Evolutionary conservation across 148 eudicot genomes (phyloP).

Genomic region (Dysphania ambrosioides): DNA sequence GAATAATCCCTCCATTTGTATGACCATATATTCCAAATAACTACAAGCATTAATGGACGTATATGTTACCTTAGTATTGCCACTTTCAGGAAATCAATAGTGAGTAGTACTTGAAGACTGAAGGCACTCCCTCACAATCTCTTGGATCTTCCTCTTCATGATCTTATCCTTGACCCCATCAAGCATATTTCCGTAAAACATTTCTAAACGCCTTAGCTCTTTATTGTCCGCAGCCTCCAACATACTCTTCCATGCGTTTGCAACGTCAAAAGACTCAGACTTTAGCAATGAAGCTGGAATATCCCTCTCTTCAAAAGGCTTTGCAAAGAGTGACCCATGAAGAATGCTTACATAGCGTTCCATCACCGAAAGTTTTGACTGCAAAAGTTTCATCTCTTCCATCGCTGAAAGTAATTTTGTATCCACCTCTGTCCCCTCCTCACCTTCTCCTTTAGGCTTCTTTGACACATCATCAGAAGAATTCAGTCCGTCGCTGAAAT

Average conservation of each 20-base stretch:
- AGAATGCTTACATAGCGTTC: constrained; percentile 66
- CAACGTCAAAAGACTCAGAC: constrained; percentile 47
- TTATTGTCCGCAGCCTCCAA: constrained; percentile 54
- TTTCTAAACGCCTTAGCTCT: constrained; percentile 58
- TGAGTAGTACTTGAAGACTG: constrained; percentile 29
- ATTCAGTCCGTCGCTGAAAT: constrained; percentile 33
- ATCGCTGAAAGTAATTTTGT: constrained; percentile 34
- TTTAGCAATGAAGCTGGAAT: constrained; percentile 47
- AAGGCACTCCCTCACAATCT: constrained; percentile 58
- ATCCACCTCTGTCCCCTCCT: constrained; percentile 31
- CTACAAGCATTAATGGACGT: background rate
- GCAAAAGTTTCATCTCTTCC: constrained; percentile 56
- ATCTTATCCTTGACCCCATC: constrained; percentile 71
- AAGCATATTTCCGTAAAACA: constrained; percentile 71
- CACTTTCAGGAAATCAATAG: background rate
- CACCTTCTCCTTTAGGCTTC: constrained; percentile 28
- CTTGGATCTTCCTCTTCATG: constrained; percentile 62
- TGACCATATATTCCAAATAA: constrained; percentile 10
- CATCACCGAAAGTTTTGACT: constrained; percentile 46
- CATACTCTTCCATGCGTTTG: constrained; percentile 77
- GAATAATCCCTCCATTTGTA: background rate
- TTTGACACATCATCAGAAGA: constrained; percentile 20
- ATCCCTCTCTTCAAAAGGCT: constrained; percentile 58
- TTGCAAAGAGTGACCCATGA: constrained; percentile 70
- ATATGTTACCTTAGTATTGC: background rate